Conservation (phyloP, 2,329 filamentous ascomycete genomes). For the Nigrospora osmanthi region DNA sequence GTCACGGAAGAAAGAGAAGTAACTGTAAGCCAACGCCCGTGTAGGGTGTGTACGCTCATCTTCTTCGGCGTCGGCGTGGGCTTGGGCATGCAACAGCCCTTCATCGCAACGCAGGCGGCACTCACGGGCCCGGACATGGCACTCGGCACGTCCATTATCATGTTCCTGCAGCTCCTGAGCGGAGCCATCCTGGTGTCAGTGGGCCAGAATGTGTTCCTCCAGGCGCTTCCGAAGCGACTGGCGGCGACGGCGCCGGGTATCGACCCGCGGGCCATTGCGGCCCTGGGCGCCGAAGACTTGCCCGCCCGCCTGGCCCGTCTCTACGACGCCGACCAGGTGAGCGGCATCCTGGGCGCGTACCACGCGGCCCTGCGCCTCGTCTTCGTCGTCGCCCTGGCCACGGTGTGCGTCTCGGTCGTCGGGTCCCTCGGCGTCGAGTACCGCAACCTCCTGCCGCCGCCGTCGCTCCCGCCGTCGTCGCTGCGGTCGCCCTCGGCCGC, state of each 20-base stretch:
- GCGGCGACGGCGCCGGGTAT: background rate
- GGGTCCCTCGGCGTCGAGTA: background rate
- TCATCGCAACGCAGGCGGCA: conserved; percentile 18
- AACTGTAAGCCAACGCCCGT: background rate
- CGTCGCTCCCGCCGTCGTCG: too few relatives aligned
- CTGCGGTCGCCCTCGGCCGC: too few relatives aligned
- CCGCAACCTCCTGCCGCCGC: background rate
- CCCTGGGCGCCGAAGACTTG: background rate
- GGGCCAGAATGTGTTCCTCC: conserved; percentile 15
- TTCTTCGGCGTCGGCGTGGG: conserved; percentile 19
- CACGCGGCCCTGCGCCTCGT: background rate
- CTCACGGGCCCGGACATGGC: conserved; percentile 15
- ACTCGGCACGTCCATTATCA: conserved; percentile 16
- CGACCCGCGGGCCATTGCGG: background rate
- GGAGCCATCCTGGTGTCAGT: conserved; percentile 16
- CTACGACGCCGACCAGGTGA: background rate
- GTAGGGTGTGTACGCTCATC: conserved; percentile 15
- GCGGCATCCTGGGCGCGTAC: conserved; percentile 1
- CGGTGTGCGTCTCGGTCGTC: background rate
- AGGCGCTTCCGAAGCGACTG: conserved; percentile 9
- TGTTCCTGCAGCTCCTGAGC: conserved; percentile 17
- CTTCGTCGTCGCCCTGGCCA: conserved; percentile 1
- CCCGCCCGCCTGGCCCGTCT: background rate
- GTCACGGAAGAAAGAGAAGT: too few relatives aligned
- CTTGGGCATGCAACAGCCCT: conserved; percentile 16